A percentile compares a stretch with the other conserved stretches of the same genome.
phyloP scores from a whole-genome alignment of 352 stramenopile genomes.

The Globisporangium okanoganense region DNA sequence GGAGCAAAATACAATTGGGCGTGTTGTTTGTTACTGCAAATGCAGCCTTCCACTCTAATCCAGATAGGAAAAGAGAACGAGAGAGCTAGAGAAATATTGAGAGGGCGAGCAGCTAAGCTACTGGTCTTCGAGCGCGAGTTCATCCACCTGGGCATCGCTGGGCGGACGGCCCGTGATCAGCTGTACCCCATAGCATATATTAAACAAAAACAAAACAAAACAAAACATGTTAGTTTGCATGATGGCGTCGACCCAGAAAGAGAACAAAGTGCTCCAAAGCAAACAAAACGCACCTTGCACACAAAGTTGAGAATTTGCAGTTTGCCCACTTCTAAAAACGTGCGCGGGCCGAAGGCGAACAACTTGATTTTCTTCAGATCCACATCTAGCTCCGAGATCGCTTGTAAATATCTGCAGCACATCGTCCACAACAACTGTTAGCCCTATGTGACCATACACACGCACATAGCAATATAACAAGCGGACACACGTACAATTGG shows the following conservation, averaged over 20 bases:
- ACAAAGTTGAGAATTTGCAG: conserved; percentile 86
- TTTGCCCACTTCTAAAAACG: conserved; percentile 78
- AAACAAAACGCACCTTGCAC: conserved; percentile 55
- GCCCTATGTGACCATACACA: background rate
- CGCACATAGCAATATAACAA: background rate
- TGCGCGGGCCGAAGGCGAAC: conserved; percentile 62
- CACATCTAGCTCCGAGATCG: conserved; percentile 64
- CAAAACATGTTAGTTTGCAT: too few species aligned
- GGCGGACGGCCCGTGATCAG: conserved; percentile 65
- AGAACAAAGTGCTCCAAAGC: background rate
- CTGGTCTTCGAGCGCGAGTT: conserved; percentile 57
- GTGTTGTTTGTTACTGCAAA: background rate
- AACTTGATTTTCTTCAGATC: conserved; percentile 80
- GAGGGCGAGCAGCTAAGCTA: conserved; percentile 14
- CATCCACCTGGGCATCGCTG: conserved; percentile 62
- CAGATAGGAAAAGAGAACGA: conserved; percentile 2
- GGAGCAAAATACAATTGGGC: background rate
- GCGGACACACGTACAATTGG: conserved; percentile 50
- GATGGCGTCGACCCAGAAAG: background rate
- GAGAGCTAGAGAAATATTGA: too few species aligned
- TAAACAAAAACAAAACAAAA: too few species aligned
- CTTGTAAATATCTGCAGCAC: conserved; percentile 57
- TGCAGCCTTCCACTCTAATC: too few species aligned
- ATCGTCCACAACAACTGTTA: background rate
- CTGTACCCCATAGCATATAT: too few species aligned